Evolutionary conservation across 2,329 filamentous ascomycete species (phyloP), one percentile per base, ranked within the genome.

Genomic region (Pezicula rhizophila): DNA sequence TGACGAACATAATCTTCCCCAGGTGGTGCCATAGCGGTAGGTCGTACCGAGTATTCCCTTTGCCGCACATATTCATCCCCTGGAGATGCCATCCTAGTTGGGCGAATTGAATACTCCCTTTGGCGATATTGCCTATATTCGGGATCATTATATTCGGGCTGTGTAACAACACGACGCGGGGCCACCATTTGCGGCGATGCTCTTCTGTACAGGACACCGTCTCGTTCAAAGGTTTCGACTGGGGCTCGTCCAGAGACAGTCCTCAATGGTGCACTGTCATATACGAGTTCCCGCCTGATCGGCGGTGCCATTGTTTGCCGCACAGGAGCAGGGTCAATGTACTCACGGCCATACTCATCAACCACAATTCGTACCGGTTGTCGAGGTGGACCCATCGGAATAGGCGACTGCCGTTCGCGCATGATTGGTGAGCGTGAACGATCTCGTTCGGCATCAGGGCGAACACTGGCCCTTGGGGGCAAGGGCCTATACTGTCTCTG

Each of bases 301-400:
- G 75, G 70, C 37, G 78, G 74, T 4, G 75, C 77, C 14, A 77
- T 71, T 7, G 80, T 82, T 44, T 78, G 77, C 42, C 77, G 69
- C 17, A 73, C 61, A 15, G 72, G 73, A 8, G 68, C 59, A 23
- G 80, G 78, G 57, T 84, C 79, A 51, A 80, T 79, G 68, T 91
- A 96, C 63, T 89, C 82, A 64, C 88, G 87, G 37, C 90, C 90
- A 66, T 84, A 88, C 53, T 87, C 82, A 67, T 96, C 91, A 47
- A 95, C 75, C 31, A 95, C 76, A 54, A 96, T 85, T 52, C 84
- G 81, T 48, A 83, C 73, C 41, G 78, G 60, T 42, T 70, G 72
- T 38, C 65, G 63, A 31, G 72, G 73, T 42, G 73, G 73, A 2
- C 69, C 69, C 69, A 79, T 74, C n/a, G 56, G 17, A 33, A 72